Evolutionary conservation across 306 rosid genomes (phyloP).

Genomic region (Rubus idaeus): DNA sequence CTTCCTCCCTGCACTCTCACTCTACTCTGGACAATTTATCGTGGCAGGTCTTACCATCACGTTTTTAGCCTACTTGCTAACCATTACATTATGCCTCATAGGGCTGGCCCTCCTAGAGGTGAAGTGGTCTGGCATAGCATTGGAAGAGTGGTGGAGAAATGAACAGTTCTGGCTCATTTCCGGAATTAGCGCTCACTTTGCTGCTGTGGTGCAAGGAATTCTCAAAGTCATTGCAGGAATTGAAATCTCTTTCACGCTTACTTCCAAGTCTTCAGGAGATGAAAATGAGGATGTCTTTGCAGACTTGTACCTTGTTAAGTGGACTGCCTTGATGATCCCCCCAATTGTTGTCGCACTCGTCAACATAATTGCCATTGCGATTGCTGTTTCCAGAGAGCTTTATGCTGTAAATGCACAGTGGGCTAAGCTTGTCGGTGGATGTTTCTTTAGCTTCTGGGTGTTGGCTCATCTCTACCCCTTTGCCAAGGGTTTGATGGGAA

Average conservation of each 20-base stretch:
- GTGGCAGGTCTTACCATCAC: conserved; percentile 36
- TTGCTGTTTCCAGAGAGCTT: conserved; percentile 47
- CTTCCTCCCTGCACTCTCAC: conserved; percentile 61
- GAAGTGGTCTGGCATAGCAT: conserved; percentile 50
- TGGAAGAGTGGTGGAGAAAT: conserved; percentile 63
- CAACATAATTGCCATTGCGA: conserved; percentile 44
- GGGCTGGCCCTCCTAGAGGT: conserved; percentile 44
- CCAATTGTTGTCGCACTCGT: conserved; percentile 51
- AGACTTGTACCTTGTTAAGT: conserved; percentile 48
- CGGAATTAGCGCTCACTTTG: conserved; percentile 54
- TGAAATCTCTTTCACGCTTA: conserved; percentile 54
- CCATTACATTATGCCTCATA: conserved; percentile 41
- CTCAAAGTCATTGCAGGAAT: conserved; percentile 54
- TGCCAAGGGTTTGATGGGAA: conserved; percentile 58
- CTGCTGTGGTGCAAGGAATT: conserved; percentile 51
- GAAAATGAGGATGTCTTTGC: conserved; percentile 39
- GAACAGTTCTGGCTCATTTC: conserved; percentile 63
- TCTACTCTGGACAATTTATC: conserved; percentile 48
- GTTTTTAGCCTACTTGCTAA: conserved; percentile 42
- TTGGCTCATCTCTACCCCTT: conserved; percentile 59
- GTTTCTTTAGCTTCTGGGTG: conserved; percentile 56
- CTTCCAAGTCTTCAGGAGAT: conserved; percentile 44
- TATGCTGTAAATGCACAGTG: conserved; percentile 40
- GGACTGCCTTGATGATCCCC: conserved; percentile 55
- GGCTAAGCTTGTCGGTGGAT: conserved; percentile 50